phyloP scores from a whole-genome alignment of 164 flowering plant species.

The Chimonanthus praecox region DNA sequence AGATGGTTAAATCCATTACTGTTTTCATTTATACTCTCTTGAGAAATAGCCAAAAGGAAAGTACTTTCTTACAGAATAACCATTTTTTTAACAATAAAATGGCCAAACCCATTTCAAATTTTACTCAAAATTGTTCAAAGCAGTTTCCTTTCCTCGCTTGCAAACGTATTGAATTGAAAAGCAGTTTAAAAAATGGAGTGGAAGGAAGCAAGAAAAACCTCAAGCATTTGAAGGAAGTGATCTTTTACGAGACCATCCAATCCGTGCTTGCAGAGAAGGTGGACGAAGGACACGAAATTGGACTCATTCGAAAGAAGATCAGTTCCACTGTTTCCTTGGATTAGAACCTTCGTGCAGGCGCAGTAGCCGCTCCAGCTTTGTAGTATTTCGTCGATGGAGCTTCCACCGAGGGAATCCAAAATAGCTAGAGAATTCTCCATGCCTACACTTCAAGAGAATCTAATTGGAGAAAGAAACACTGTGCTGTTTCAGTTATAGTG shows the following conservation, averaged over 20 bases:
- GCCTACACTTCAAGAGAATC: too few species aligned
- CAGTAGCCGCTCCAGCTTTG: conserved; percentile 68
- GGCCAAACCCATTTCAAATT: background rate
- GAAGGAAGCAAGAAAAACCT: conserved; percentile 34
- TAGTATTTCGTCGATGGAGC: conserved; percentile 46
- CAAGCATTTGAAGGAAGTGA: conserved; percentile 57
- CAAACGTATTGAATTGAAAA: background rate
- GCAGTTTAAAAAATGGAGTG: background rate
- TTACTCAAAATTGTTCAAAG: background rate
- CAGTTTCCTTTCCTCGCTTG: background rate
- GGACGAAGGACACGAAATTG: conserved; percentile 45
- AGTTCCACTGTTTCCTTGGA: conserved; percentile 38
- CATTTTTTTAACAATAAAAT: too few species aligned
- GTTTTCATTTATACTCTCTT: too few species aligned
- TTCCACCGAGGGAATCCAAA: conserved; percentile 41
- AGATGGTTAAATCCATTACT: too few species aligned
- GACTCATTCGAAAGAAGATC: conserved; percentile 31
- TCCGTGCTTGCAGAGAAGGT: conserved; percentile 49
- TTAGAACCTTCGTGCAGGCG: conserved; percentile 22
- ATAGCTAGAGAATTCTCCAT: conserved; percentile 28
- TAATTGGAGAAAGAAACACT: too few species aligned
- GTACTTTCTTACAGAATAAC: too few species aligned
- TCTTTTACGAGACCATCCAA: conserved; percentile 58
- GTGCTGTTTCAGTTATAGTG: too few species aligned
- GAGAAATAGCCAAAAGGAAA: too few species aligned